These are phyloP conservation scores for Phytophthora foliorum DNA, from an alignment of 352 stramenopile genomes.

Conservation along the genomic window DNA sequence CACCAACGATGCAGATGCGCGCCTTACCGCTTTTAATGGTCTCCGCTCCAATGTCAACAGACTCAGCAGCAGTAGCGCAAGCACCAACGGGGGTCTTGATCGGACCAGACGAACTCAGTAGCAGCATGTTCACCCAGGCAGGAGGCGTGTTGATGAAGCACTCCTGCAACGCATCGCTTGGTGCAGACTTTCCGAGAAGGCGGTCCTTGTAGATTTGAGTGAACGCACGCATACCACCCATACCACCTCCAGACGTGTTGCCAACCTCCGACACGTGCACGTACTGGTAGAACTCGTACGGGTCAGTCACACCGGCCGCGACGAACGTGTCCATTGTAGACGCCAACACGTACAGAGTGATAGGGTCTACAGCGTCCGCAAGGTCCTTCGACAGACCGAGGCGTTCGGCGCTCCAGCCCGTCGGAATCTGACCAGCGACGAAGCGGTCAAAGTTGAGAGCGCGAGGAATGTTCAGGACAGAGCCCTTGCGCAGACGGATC, in stretches of 20 bases:
- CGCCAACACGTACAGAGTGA: slow-evolving; percentile 80
- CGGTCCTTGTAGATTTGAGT: slow-evolving; percentile 82
- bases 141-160: slow-evolving; percentile 91
- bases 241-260: slow-evolving; percentile 86
- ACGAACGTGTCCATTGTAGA: slow-evolving; percentile 90
- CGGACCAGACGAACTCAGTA: slow-evolving; percentile 86
- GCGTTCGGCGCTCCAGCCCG: slow-evolving; percentile 86
- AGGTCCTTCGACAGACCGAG: slow-evolving; percentile 87
- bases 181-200: slow-evolving; percentile 73
- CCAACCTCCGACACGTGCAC: slow-evolving; percentile 90
- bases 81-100: slow-evolving; percentile 92
- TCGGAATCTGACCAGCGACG: slow-evolving; percentile 90
- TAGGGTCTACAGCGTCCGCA: slow-evolving; percentile 79
- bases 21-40: slow-evolving; percentile 92
- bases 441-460: slow-evolving; percentile 87
- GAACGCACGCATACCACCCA: slow-evolving; percentile 85
- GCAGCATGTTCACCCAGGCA: slow-evolving; percentile 92
- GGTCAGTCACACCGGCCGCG: slow-evolving; percentile 81
- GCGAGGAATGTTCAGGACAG: slow-evolving; percentile 85
- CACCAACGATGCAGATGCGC: slow-evolving; percentile 86
- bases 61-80: slow-evolving; percentile 89
- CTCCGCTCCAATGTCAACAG: slow-evolving; percentile 89
- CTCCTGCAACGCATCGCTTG: slow-evolving; percentile 86
- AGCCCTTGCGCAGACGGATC: slow-evolving; percentile 85
- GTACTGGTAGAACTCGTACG: slow-evolving; percentile 94